Evolutionary conservation across 805 yeast genomes (phyloP), one percentile per base, ranked within the genome.

Genomic region (Cyberlindnera maritima): DNA sequence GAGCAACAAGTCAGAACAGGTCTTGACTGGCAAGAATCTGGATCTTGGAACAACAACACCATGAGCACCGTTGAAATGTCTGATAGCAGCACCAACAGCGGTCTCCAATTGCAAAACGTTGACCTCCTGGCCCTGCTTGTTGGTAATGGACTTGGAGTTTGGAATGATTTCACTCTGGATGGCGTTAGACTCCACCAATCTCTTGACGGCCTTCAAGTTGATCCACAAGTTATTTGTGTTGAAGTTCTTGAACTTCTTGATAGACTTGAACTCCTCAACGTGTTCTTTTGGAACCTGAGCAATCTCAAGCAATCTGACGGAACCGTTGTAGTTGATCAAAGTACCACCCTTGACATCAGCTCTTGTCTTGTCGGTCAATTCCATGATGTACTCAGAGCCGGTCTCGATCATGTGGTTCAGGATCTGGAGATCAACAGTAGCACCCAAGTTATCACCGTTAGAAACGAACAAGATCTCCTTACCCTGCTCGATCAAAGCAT

Each of bases 311-410:
- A 94, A 79, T 70, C 97, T 83, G 50, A 94, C 96, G 64, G 85
- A 83, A 54, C 97, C 98, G 58, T 89, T 92, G 70, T 94, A 94
- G 71, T 89, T 89, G 68, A 94, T 91, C 69, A 94, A 80, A 57
- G 98, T 94, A 76, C 98, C 99, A 76, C 99, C 99, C 74, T 94
- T 94, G 64, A 94, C 99, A 69, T 94, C 99, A 31, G 99, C 99
- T 70, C 98, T 85, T 43, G 99, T 94, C 76, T 94, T 94, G 73
- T 92, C 96, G 45, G 99, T 94, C 68, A 94, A 81, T 74, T 94
- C 99, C 99, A 94, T 94, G 58, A 94, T 83, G 70, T 92, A 94
- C 74, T 94, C 98, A 46, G 97, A 82, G 47, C 84, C 84, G 31
- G 96, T 79, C 63, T 88, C 94, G 55, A 89, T 70, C 96, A 94